These are phyloP conservation scores for Uncinocarpus reesii DNA, from an alignment of 2,329 filamentous ascomycete genomes.

Conservation along the genomic window DNA sequence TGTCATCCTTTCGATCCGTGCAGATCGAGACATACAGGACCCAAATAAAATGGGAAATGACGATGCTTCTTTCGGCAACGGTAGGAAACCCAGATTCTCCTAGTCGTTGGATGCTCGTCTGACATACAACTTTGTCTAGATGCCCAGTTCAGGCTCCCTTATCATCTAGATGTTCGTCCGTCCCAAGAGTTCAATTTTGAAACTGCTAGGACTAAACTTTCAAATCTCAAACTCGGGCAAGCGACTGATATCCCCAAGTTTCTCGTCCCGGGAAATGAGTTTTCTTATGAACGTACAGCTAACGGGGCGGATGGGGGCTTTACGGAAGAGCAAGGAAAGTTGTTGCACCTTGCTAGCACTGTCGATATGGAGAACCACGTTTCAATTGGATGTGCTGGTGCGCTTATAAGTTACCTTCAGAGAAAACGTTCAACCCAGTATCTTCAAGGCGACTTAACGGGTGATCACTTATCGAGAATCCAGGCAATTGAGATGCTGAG, in stretches of 20 bases:
- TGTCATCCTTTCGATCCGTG: conserved; percentile 47
- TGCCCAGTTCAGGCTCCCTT: conserved; percentile 46
- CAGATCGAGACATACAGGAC: conserved; percentile 36
- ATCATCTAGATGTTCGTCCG: conserved; percentile 56
- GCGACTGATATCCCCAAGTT: conserved; percentile 44
- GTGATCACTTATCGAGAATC: conserved; percentile 49
- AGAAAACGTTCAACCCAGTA: conserved; percentile 55
- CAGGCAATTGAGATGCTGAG: conserved; percentile 63
- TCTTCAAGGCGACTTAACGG: conserved; percentile 49
- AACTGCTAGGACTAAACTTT: conserved; percentile 55
- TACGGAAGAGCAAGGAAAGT: conserved; percentile 50
- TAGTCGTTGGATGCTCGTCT: conserved; percentile 12
- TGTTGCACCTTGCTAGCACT: conserved; percentile 58
- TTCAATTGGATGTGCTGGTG: conserved; percentile 79
- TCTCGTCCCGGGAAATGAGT: conserved; percentile 50
- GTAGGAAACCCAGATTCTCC: conserved; percentile 17
- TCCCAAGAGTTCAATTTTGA: conserved; percentile 63
- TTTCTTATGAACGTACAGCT: conserved; percentile 35
- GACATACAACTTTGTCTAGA: conserved; percentile 24
- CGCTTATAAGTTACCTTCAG: conserved; percentile 67
- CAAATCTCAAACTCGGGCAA: conserved; percentile 46
- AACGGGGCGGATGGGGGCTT: conserved; percentile 35
- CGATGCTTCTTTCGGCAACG: conserved; percentile 22
- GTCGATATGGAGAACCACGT: conserved; percentile 64
- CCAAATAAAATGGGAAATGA: conserved; percentile 27